Percentiles rank a stretch among this genome's conserved stretches.
Conservation (phyloP, 768 basidiomycete genomes). For the Tephrocybe sp. region DNA sequence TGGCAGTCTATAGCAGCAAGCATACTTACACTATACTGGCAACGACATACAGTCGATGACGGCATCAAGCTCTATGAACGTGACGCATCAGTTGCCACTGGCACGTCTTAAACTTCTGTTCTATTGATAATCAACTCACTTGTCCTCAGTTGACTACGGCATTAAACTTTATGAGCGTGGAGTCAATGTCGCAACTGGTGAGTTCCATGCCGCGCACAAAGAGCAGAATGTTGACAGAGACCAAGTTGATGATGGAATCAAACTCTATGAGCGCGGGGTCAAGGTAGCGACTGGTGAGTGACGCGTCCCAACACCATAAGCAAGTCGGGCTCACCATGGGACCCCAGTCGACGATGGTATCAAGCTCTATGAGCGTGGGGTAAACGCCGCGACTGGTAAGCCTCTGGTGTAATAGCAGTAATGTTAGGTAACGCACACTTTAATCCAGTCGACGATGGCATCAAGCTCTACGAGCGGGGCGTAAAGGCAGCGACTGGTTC, state of each 20-base stretch:
- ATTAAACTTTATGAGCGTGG: slow-evolving; percentile 2
- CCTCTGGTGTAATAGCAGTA: too few relatives aligned
- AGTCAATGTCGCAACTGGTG: neutral
- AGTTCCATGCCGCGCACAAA: too few relatives aligned
- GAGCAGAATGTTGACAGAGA: too few relatives aligned
- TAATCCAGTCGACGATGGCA: slow-evolving; percentile 2
- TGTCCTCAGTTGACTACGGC: neutral
- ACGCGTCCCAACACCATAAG: too few relatives aligned
- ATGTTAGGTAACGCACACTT: neutral
- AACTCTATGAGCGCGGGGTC: neutral
- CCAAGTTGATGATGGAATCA: slow-evolving; percentile 11
- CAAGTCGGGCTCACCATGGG: neutral
- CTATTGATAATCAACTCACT: neutral
- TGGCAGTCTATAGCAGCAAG: neutral
- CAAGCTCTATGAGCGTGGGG: slow-evolving; percentile 1
- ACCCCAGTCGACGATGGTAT: slow-evolving; percentile 1
- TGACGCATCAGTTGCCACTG: neutral
- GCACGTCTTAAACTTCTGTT: neutral
- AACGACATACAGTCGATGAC: neutral
- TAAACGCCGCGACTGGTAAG: neutral
- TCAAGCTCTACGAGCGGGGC: slow-evolving; percentile 3
- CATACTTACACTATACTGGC: neutral
- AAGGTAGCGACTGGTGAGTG: neutral
- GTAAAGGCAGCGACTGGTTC: neutral
- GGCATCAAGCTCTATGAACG: neutral